phyloP scores from a whole-genome alignment of 2,329 filamentous ascomycete genomes.

The Cercospora zeina region DNA sequence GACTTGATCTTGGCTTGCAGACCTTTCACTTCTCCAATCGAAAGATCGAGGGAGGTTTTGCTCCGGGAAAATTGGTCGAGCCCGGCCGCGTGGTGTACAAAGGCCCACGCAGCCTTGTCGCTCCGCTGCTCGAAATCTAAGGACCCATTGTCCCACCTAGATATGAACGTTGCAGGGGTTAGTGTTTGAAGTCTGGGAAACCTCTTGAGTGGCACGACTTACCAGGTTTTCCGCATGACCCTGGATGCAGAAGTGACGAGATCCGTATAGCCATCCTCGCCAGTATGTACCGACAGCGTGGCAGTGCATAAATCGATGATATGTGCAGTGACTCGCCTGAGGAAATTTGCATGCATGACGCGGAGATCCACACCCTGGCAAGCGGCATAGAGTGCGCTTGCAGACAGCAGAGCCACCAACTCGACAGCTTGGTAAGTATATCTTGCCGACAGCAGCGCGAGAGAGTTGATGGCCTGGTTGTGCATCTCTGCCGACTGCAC shows the following conservation, averaged over 20 bases:
- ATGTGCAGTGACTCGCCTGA: conserved; percentile 4
- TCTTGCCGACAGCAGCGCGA: conserved; percentile 49
- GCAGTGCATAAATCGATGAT: not conserved
- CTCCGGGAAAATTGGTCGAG: not conserved
- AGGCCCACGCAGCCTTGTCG: not conserved
- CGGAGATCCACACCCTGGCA: conserved; percentile 36
- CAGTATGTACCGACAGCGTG: conserved; percentile 1
- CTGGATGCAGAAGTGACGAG: not conserved
- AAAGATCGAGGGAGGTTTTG: not conserved
- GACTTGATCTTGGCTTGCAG: conserved; percentile 5
- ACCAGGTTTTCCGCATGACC: conserved; percentile 6
- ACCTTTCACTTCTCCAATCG: not conserved
- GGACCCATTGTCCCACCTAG: not conserved
- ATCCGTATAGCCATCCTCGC: not conserved
- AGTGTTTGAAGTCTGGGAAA: not conserved
- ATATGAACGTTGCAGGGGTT: not conserved
- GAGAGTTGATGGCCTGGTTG: conserved; percentile 66
- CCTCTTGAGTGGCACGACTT: not conserved
- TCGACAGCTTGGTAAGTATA: conserved; percentile 34
- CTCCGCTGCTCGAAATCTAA: not conserved
- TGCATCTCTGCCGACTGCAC: conserved; percentile 67
- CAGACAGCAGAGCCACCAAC: conserved; percentile 29
- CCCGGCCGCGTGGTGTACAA: not conserved
- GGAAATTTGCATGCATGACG: conserved; percentile 27
- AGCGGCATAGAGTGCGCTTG: conserved; percentile 29